Evolutionary conservation across 306 rosid genomes (phyloP), one percentile per base, ranked within the genome.

Genomic region (Prunus campanulata): DNA sequence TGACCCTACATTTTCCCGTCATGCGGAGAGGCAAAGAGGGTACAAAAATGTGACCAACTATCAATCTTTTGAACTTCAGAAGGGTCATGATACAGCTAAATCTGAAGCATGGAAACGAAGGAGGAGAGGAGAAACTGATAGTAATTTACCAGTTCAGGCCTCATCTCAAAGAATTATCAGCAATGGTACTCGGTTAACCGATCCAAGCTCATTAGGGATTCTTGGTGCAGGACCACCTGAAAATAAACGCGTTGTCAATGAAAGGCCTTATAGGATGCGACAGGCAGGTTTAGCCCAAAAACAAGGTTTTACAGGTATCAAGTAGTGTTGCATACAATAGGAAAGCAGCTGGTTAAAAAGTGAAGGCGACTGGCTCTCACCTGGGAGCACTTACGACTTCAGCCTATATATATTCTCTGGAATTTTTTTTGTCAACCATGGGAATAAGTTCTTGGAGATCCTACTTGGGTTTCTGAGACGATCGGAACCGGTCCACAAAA

Each of bases 201-300:
- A 96, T 78, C 97, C 97, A 56, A 93, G 77, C 73, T 84, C 97
- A 9, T 75, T 89, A 66, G 99, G 99, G 70, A 96, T 96, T 85
- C 96, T 96, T 78, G 99, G 99, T 74, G 99, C 99, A 61, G 96
- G 96, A 54, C 99, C 99, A 13, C 87, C 93, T 16, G 96, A 95
- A 66, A 78, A 68, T 66, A 88, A 85, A 82, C 95, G 89, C 32
- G 20, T 85, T 54, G 86, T 62, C 71, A 82, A 82, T 19, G 97
- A 86, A 79, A 89, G 92, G 80, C 91, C 97, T 48, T 78, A 66
- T 65, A 86, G 89, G 90, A 83, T 74, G 19, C 93, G 93, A 20
- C 89, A 90, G 61, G 71, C 86, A 75, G 95, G 93, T 35, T 71
- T 84, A 83, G 90, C 97, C 74, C 79, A 88, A 50, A 89, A 84